Conservation (phyloP, 345 rosid species). For the Kernera saxatilis region DNA sequence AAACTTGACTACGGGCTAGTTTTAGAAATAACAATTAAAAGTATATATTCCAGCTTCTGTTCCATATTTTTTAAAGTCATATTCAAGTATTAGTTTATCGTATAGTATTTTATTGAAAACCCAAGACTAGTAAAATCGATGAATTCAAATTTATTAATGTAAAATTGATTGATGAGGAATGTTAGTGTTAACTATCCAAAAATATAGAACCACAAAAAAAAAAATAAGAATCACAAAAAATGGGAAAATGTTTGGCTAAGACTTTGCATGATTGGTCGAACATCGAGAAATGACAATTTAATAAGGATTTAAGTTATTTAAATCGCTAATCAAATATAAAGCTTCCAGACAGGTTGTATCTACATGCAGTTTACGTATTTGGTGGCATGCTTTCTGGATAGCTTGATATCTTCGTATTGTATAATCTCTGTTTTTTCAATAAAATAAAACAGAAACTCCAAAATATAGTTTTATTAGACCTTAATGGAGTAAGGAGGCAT, state of each 20-base stretch:
- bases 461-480: neutral
- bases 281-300: neutral
- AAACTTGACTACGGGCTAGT: neutral
- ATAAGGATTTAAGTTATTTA: neutral
- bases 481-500: conserved; percentile 17
- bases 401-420: conserved; percentile 7
- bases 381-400: conserved; percentile 28
- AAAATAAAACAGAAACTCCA: neutral
- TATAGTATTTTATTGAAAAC: neutral
- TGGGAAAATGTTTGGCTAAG: neutral
- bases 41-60: neutral
- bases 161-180: neutral
- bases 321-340: neutral
- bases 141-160: neutral
- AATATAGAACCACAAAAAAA: neutral
- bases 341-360: conserved; percentile 11
- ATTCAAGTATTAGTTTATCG: neutral
- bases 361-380: conserved; percentile 31
- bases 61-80: neutral
- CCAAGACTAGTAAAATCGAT: no score
- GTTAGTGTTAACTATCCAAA: no score
- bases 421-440: neutral
- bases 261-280: conserved; percentile 1
- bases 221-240: neutral
- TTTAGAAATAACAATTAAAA: neutral